Base-by-base conservation (phyloP, 176 grass and related monocot genomes). In the Avena atlantica region DNA sequence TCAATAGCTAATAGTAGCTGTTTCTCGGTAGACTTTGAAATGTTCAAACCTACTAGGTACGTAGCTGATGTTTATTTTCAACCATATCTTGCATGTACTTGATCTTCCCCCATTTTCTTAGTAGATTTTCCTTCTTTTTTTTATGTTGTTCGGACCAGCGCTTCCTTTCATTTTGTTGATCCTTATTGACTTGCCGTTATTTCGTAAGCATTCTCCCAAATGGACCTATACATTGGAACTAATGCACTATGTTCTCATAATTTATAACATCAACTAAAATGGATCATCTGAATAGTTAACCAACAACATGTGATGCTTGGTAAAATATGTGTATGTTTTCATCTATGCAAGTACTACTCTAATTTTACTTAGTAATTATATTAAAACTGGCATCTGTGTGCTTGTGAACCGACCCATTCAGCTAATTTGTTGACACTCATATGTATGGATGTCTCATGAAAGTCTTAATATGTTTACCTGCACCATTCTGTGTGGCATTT, bases 181-280 rank as follows among this genome's bases (percentile, higher is more conserved):
- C 63, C 25, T 15, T 66, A 66, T 66, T 65, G 12, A 42, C 40
- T 64, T 64, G 13, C 61, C 31, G 12, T 14, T 66, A 31, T 66
- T 31, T 16, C 63, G 15, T 2, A 31, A 66, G 63, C 25, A 29
- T 23, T 61, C 58, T 61, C 20, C 62, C 13, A 65, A 65, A 29
- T 29, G 12, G 12, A 13, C 4, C 11, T 29, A 15, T 14, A 65
- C 63, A 66, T 66, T 49, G 69, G 12, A 68, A 68, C 79, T 17
- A 3, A 58, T 67, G 12, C 3, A 0, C 36, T 70, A 19, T 63
- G 10, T 34, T 25, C 47, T 76, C 5, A 1, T 17, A 55, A 48
- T 16, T 60, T 60, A 21, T 88, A 77, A 2, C 13, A 9, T 29
- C 79, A 64, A n/a, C 45, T 23, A 71, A 77, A 76, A 84, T 64